Conservation (phyloP, 345 rosid genomes). For the Heritiera littoralis region DNA sequence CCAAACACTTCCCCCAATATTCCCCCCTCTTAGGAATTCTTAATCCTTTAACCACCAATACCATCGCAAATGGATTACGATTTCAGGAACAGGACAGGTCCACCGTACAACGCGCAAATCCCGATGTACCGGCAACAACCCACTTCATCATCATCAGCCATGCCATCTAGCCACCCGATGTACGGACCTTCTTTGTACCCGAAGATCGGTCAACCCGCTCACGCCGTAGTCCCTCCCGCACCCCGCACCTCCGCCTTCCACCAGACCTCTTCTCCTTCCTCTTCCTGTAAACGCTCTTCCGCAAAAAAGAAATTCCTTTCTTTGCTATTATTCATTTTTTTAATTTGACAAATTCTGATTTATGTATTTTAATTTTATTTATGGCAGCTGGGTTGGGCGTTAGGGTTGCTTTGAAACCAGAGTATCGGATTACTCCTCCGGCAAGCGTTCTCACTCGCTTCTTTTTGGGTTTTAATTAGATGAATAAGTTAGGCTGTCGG, state of each 20-base stretch:
- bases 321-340: not conserved
- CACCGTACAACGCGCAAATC: conserved; percentile 29
- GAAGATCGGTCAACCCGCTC: conserved; percentile 53
- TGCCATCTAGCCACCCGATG: conserved; percentile 43
- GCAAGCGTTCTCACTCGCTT: conserved; percentile 64
- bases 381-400: conserved; percentile 79
- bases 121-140: conserved; percentile 21
- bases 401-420: conserved; percentile 69
- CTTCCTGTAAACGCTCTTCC: conserved; percentile 37
- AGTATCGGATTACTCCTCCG: conserved; percentile 80
- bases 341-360: not conserved
- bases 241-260: conserved; percentile 48
- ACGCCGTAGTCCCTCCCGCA: conserved; percentile 39
- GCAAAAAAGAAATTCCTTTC: not conserved
- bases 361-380: conserved; percentile 7
- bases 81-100: conserved; percentile 48
- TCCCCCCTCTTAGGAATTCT: not conserved
- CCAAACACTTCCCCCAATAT: not conserved
- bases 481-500: conserved; percentile 43
- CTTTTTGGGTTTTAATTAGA: conserved; percentile 73
- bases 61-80: conserved; percentile 46
- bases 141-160: conserved; percentile 4
- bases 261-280: conserved; percentile 42
- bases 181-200: conserved; percentile 68
- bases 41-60: not conserved